phyloP scores from a whole-genome alignment of 2,329 filamentous ascomycete species.

The Colletotrichum caudatum region DNA sequence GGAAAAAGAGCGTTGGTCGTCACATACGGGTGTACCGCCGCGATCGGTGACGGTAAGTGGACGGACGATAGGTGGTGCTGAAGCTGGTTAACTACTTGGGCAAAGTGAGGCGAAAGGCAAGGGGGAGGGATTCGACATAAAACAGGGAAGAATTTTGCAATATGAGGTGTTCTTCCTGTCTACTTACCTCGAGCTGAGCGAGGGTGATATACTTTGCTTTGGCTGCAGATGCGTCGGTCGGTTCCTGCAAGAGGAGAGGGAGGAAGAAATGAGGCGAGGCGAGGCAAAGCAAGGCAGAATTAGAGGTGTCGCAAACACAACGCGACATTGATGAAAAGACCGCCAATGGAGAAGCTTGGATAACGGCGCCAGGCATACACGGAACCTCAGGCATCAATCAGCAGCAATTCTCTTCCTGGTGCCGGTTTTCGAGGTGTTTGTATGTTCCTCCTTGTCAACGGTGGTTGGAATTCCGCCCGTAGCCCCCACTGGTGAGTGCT shows the following conservation, averaged over 20 bases:
- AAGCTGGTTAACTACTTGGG: not conserved
- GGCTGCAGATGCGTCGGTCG: not conserved
- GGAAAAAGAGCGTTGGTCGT: not conserved
- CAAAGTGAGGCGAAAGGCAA: not conserved
- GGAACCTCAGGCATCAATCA: not conserved
- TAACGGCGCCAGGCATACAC: not conserved
- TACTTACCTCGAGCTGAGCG: not conserved
- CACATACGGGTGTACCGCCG: not conserved
- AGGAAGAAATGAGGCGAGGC: not conserved
- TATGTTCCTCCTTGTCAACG: not conserved
- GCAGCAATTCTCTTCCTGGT: not conserved
- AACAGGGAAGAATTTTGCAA: not conserved
- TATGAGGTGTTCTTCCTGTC: not conserved
- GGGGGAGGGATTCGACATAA: not conserved
- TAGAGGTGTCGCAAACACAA: not conserved
- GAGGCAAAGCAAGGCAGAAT: not conserved
- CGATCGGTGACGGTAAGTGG: not conserved
- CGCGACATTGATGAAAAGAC: not conserved
- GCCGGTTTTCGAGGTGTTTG: not conserved
- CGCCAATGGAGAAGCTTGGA: not conserved
- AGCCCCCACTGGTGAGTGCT: slow-evolving; percentile 6
- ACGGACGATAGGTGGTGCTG: not conserved
- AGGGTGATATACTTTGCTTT: not conserved
- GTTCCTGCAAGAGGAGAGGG: not conserved
- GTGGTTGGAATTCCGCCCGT: not conserved